These are phyloP conservation scores for Chloranthus sessilifolius DNA, from an alignment of 164 flowering plant species.

Conservation along the genomic window DNA sequence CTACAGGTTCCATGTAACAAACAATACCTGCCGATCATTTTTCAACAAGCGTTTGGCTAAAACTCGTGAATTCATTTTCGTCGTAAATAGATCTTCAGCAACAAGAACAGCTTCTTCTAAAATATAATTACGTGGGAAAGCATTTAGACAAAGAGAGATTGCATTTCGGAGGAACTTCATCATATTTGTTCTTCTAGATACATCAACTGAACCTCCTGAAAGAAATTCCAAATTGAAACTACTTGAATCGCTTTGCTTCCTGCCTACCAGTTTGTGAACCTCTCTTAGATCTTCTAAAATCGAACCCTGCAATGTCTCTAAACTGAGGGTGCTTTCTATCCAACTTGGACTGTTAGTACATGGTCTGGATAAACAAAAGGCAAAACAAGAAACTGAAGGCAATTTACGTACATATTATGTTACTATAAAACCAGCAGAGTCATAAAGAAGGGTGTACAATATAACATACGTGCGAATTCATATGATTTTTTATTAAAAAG, in stretches of 20 bases:
- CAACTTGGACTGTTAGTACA: slow-evolving; percentile 77
- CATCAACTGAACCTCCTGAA: slow-evolving; percentile 26
- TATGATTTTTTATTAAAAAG: too few relatives aligned
- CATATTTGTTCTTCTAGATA: slow-evolving; percentile 39
- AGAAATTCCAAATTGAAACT: slow-evolving; percentile 33
- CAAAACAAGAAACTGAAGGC: not conserved
- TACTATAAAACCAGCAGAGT: too few relatives aligned
- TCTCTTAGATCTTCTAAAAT: slow-evolving; percentile 40
- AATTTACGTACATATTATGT: too few relatives aligned
- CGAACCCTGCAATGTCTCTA: slow-evolving; percentile 48
- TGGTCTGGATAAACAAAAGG: slow-evolving; percentile 39
- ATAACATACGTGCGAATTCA: too few relatives aligned
- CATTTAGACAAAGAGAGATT: slow-evolving; percentile 54
- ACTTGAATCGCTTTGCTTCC: slow-evolving; percentile 15
- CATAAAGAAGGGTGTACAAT: too few relatives aligned
- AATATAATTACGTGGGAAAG: slow-evolving; percentile 67
- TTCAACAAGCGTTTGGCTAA: slow-evolving; percentile 81
- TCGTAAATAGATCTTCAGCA: slow-evolving; percentile 67
- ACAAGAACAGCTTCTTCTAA: slow-evolving; percentile 80
- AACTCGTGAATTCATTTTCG: slow-evolving; percentile 61
- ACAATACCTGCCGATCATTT: slow-evolving; percentile 78
- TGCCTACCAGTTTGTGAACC: slow-evolving; percentile 27
- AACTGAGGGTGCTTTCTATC: slow-evolving; percentile 52
- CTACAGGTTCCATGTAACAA: not conserved
- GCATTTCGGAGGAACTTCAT: slow-evolving; percentile 89